phyloP scores from a whole-genome alignment of 1,284 basidiomycete genomes.

The Austropuccinia psidii region DNA sequence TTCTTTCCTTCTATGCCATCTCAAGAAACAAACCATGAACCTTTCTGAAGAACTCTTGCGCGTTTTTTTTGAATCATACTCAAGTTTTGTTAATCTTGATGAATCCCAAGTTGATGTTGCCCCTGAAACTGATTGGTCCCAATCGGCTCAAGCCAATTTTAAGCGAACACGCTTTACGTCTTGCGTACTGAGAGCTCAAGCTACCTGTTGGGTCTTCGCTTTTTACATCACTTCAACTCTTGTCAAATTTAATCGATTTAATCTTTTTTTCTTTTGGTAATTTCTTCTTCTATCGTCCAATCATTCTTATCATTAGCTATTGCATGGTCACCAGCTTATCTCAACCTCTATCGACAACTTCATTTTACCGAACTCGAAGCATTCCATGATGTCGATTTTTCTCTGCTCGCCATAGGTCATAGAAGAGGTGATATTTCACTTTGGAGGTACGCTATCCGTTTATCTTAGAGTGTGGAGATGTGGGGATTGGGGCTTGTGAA shows the following conservation, averaged over 20 bases:
- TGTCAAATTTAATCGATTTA: not conserved
- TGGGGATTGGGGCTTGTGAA: too few species aligned
- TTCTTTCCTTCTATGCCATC: not conserved
- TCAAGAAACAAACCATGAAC: not conserved
- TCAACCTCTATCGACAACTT: not conserved
- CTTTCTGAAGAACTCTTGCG: slow-evolving; percentile 22
- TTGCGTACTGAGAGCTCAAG: slow-evolving; percentile 8
- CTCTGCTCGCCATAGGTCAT: slow-evolving; percentile 18
- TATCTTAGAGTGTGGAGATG: too few species aligned
- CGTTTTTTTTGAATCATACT: not conserved
- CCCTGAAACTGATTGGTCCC: not conserved
- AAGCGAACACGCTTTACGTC: slow-evolving; percentile 14
- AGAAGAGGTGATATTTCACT: slow-evolving; percentile 26
- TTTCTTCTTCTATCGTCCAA: not conserved
- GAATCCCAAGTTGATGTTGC: not conserved
- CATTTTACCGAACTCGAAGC: not conserved
- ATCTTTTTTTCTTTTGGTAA: not conserved
- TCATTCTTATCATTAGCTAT: slow-evolving; percentile 4
- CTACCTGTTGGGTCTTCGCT: slow-evolving; percentile 4
- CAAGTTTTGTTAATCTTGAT: not conserved
- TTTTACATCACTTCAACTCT: not conserved
- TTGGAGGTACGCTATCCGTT: slow-evolving; percentile 22
- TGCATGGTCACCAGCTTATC: slow-evolving; percentile 17
- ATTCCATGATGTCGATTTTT: not conserved
- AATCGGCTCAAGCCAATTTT: not conserved